These are phyloP conservation scores for Davidsoniella virescens DNA, from an alignment of 2,329 filamentous ascomycete genomes.

Conservation along the genomic window DNA sequence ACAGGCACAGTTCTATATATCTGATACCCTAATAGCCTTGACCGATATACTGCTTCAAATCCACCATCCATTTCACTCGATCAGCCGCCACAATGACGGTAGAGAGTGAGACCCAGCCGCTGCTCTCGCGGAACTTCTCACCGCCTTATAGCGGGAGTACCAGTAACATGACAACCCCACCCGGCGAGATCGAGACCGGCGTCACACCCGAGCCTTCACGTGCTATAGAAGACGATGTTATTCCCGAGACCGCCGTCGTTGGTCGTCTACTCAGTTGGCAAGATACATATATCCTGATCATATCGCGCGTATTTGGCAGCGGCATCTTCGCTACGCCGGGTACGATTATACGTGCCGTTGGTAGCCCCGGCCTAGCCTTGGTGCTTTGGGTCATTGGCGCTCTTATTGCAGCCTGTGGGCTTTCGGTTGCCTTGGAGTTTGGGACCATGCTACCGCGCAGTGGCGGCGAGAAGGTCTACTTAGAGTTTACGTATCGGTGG, in stretches of 20 bases:
- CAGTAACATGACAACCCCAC: not conserved
- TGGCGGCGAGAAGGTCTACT: conserved; percentile 53
- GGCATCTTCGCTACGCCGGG: conserved; percentile 60
- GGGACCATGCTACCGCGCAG: conserved; percentile 55
- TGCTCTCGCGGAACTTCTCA: not conserved
- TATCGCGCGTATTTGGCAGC: conserved; percentile 52
- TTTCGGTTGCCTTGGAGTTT: conserved; percentile 49
- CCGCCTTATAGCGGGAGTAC: not conserved
- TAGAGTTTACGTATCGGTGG: conserved; percentile 50
- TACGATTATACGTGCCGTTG: conserved; percentile 47
- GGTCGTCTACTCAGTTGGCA: conserved; percentile 46
- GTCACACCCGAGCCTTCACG: not conserved
- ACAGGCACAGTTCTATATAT: too few species aligned
- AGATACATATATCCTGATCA: conserved; percentile 49
- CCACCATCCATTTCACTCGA: too few species aligned
- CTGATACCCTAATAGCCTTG: too few species aligned
- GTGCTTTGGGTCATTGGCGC: conserved; percentile 48
- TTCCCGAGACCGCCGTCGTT: conserved; percentile 40
- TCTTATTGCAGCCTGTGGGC: conserved; percentile 41
- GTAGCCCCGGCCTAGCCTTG: conserved; percentile 48
- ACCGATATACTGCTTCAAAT: too few species aligned
- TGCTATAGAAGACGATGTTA: conserved; percentile 37
- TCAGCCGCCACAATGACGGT: too few species aligned
- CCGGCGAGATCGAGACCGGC: not conserved
- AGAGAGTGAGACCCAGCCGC: conserved; percentile 3